Evolutionary conservation across 2,329 filamentous ascomycete genomes (phyloP).

Genomic region (Fusarium drepaniforme): DNA sequence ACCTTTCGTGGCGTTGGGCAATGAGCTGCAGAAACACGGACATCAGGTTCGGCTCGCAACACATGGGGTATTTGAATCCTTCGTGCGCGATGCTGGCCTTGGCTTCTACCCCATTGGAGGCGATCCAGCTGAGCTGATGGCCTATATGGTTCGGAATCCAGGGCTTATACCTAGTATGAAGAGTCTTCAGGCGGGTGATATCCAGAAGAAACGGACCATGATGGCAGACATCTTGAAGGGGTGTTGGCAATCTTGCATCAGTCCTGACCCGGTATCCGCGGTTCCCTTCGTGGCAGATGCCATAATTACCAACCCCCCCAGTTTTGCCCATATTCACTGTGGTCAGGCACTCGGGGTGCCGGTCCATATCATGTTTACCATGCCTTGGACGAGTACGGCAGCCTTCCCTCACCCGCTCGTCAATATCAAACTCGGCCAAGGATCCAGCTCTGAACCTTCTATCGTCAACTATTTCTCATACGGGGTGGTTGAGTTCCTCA

Average conservation of each 20-base stretch:
- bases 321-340: conserved; percentile 26
- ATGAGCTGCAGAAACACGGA: conserved; percentile 72
- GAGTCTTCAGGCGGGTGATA: conserved; percentile 42
- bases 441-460: conserved; percentile 63
- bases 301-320: conserved; percentile 52
- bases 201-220: conserved; percentile 43
- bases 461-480: conserved; percentile 78
- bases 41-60: conserved; percentile 82
- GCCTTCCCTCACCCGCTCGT: conserved; percentile 80
- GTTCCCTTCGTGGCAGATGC: conserved; percentile 60
- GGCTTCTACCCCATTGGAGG: conserved; percentile 68
- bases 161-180: conserved; percentile 45
- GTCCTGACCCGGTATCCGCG: conserved; percentile 4
- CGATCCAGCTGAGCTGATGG: conserved; percentile 51
- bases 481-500: conserved; percentile 78
- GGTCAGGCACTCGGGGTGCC: conserved; percentile 18
- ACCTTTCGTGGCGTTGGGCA: conserved; percentile 79
- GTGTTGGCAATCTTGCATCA: conserved; percentile 46
- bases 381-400: conserved; percentile 81
- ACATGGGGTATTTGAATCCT: conserved; percentile 63
- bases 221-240: conserved; percentile 45
- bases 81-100: conserved; percentile 60
- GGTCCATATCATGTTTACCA: conserved; percentile 28
- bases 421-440: conserved; percentile 64
- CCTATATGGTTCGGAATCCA: conserved; percentile 47